phyloP scores from a whole-genome alignment of 2,329 filamentous ascomycete species.

The Exophiala dermatitidis region DNA sequence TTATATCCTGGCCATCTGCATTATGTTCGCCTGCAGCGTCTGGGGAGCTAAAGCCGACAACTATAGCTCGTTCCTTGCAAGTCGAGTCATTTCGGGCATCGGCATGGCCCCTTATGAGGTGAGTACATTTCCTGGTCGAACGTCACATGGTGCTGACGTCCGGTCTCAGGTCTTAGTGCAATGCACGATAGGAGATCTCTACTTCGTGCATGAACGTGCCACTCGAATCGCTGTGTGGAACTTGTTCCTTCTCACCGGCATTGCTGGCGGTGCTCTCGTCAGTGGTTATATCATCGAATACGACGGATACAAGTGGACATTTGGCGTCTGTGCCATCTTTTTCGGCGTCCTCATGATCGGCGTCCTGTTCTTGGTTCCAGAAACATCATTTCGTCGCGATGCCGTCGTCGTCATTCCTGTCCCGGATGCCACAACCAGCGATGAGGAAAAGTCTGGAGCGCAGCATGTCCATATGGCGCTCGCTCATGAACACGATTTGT shows the following conservation, averaged over 20 bases:
- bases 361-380: slow-evolving; percentile 33
- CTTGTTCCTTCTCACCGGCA: slow-evolving; percentile 35
- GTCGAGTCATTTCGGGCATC: slow-evolving; percentile 40
- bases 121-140: slow-evolving; percentile 15
- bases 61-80: slow-evolving; percentile 37
- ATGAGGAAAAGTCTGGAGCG: slow-evolving; percentile 17
- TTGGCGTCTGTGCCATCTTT: slow-evolving; percentile 25
- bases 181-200: slow-evolving; percentile 41
- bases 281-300: slow-evolving; percentile 36
- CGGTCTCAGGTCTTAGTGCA: slow-evolving; percentile 38
- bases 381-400: slow-evolving; percentile 35
- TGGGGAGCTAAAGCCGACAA: slow-evolving; percentile 33
- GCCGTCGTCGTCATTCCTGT: slow-evolving; percentile 27
- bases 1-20: slow-evolving; percentile 34
- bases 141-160: not conserved
- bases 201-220: slow-evolving; percentile 35
- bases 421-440: slow-evolving; percentile 21
- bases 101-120: slow-evolving; percentile 38
- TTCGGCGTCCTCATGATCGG: slow-evolving; percentile 31
- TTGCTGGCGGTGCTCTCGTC: slow-evolving; percentile 35
- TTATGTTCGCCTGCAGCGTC: slow-evolving; percentile 33
- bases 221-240: slow-evolving; percentile 34
- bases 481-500: slow-evolving; percentile 18
- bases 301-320: slow-evolving; percentile 25
- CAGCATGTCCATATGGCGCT: slow-evolving; percentile 15